These are phyloP conservation scores for Podaxis rugospora DNA, from an alignment of 768 basidiomycete species.

Conservation along the genomic window DNA sequence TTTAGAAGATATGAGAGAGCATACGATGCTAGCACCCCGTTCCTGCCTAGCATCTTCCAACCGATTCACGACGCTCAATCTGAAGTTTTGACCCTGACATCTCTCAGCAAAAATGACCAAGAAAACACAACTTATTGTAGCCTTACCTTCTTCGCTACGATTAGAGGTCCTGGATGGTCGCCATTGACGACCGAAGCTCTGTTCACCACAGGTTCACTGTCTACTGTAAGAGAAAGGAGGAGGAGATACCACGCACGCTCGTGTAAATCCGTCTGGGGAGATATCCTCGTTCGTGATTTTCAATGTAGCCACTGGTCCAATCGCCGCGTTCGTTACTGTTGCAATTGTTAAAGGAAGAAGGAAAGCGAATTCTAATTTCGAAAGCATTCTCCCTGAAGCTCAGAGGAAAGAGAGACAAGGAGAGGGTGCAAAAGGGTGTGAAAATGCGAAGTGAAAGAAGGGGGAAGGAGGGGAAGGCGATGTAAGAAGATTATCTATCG, in stretches of 20 bases:
- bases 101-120: not conserved
- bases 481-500: not conserved
- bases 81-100: constrained; percentile 29
- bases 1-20: constrained; percentile 5
- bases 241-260: constrained; percentile 1
- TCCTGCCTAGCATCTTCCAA: constrained; percentile 34
- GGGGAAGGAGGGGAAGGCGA: not conserved
- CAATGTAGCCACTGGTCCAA: constrained; percentile 14
- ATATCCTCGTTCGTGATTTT: constrained; percentile 19
- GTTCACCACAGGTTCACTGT: not conserved
- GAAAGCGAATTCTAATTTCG: not conserved
- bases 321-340: constrained; percentile 5
- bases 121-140: not conserved
- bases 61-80: constrained; percentile 41
- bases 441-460: not conserved
- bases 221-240: not conserved
- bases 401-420: not conserved
- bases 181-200: constrained; percentile 25
- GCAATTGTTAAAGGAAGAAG: not conserved
- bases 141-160: constrained; percentile 23
- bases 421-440: not conserved
- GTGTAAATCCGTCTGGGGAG: constrained; percentile 18
- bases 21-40: constrained; percentile 27
- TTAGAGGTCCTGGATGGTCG: constrained; percentile 25
- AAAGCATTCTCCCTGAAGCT: not conserved